Percentiles rank a stretch among this genome's conserved stretches.
phyloP scores from a whole-genome alignment of 208 protist genomes.

The Acanthamoeba divionensis region DNA sequence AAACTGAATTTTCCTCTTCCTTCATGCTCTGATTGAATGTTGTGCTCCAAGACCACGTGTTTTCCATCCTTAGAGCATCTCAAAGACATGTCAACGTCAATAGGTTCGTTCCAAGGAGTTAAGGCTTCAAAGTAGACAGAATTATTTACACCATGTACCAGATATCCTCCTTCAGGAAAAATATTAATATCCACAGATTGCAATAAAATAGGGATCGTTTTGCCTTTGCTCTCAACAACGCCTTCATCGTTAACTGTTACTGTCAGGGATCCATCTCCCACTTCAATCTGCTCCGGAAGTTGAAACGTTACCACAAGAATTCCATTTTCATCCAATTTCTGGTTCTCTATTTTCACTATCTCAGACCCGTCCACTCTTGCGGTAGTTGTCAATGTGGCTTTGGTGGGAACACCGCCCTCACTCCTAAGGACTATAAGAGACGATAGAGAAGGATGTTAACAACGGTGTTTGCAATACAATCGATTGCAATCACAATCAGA shows the following conservation, averaged over 20 bases:
- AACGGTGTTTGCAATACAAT: too few relatives aligned
- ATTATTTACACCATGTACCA: background rate
- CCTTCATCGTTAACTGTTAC: conserved; percentile 45
- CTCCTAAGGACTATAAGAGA: too few relatives aligned
- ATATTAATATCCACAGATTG: conserved; percentile 9
- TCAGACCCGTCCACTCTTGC: too few relatives aligned
- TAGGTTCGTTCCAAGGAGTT: background rate
- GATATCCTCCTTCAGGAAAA: conserved; percentile 61
- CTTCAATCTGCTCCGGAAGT: too few relatives aligned
- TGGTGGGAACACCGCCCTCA: too few relatives aligned
- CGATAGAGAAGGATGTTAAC: too few relatives aligned
- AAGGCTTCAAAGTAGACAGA: conserved; percentile 32
- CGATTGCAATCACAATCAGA: too few relatives aligned
- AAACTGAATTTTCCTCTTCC: conserved; percentile 27
- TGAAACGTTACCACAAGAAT: too few relatives aligned
- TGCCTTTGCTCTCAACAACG: conserved; percentile 33
- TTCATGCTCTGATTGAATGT: conserved; percentile 20
- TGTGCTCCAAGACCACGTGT: background rate
- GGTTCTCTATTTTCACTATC: too few relatives aligned
- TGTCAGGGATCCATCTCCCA: background rate
- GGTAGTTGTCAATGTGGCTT: too few relatives aligned
- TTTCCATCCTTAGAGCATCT: background rate
- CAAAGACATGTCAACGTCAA: too few relatives aligned
- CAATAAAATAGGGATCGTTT: conserved; percentile 61
- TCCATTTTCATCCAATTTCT: too few relatives aligned